Conservation (phyloP, 1,139 yeast genomes). For the Blastobotrys petasosporus region DNA sequence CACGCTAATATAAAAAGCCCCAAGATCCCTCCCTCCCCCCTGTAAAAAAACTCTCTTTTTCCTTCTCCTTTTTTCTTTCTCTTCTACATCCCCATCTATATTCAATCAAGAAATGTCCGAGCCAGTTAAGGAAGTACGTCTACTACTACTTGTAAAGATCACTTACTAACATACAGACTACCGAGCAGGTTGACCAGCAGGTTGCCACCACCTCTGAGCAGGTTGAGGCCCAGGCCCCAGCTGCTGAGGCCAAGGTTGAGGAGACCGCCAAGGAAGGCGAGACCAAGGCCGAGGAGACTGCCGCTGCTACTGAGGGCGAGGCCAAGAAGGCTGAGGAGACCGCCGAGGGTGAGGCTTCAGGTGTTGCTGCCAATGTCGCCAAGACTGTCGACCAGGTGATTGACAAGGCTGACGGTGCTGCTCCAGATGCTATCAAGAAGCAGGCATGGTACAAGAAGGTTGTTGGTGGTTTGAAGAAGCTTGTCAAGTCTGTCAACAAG, state of each 20-base stretch:
- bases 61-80: constrained; percentile 1
- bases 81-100: not conserved
- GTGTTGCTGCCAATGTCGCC: constrained; percentile 17
- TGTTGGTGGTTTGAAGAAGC: constrained; percentile 44
- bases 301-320: constrained; percentile 23
- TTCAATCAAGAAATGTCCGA: constrained; percentile 6
- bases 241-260: constrained; percentile 14
- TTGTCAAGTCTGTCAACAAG: constrained; percentile 36
- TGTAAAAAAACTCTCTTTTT: not conserved
- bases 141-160: not conserved
- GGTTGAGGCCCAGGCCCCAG: constrained; percentile 19
- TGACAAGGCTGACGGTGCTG: constrained; percentile 19
- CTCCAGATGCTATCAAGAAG: constrained; percentile 36
- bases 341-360: constrained; percentile 17
- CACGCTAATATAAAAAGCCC: constrained; percentile 1
- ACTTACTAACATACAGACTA: not conserved
- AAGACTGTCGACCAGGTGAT: constrained; percentile 20
- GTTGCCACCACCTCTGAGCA: constrained; percentile 4
- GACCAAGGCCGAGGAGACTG: constrained; percentile 22
- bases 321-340: constrained; percentile 16
- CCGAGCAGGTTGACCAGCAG: not conserved
- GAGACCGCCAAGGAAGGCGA: constrained; percentile 16
- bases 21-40: no score
- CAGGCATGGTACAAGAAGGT: constrained; percentile 47
- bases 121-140: constrained; percentile 9